Evolutionary conservation across 2,329 filamentous ascomycete species (phyloP).

Genomic region (Stenocarpella maydis): DNA sequence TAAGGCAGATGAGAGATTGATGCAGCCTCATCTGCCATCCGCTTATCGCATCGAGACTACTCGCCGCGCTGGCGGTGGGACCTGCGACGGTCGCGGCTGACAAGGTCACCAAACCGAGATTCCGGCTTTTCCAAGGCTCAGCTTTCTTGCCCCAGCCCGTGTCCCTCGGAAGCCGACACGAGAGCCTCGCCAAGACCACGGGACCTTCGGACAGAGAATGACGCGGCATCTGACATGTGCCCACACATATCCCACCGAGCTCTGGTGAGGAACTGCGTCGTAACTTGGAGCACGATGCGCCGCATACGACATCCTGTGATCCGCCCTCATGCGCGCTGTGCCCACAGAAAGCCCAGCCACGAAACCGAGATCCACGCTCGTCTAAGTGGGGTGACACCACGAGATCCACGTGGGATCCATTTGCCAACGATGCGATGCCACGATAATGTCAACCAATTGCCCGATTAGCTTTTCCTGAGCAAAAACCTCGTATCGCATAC

Average conservation of each 20-base stretch:
- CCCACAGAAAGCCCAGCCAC: conserved; percentile 8
- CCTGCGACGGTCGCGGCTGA: neutral
- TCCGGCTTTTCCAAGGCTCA: neutral
- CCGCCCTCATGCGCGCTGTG: neutral
- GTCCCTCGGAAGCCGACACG: no score
- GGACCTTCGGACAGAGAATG: neutral
- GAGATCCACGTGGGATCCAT: conserved; percentile 17
- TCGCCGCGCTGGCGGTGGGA: neutral
- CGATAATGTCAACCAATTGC: neutral
- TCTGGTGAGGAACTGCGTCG: neutral
- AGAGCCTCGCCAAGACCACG: neutral
- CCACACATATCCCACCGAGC: neutral
- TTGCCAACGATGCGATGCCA: neutral
- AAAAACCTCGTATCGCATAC: conserved; percentile 11
- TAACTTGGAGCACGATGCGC: neutral
- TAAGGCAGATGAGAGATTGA: conserved; percentile 81
- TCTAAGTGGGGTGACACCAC: conserved; percentile 9
- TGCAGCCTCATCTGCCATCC: neutral
- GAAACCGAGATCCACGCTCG: neutral
- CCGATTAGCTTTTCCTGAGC: neutral
- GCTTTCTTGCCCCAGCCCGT: neutral
- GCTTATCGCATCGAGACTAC: neutral
- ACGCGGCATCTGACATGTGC: neutral
- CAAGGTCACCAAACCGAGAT: neutral
- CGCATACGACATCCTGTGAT: neutral